phyloP scores from a whole-genome alignment of 192 early-diverging fungal species.

The Gigaspora rosea region DNA sequence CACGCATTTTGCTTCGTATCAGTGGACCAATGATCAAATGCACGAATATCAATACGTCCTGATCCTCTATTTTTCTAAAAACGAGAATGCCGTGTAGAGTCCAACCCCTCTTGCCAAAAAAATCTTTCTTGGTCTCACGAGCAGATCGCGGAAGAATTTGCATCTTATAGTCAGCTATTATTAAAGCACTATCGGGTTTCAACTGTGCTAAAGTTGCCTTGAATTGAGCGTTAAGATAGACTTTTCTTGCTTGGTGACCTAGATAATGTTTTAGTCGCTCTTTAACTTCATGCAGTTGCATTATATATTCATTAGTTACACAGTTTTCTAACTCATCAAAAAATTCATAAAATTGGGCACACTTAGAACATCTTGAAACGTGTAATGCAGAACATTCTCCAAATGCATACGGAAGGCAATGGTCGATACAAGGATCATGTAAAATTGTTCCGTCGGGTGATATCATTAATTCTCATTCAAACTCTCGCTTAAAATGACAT shows the following conservation, averaged over 20 bases:
- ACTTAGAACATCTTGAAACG: neutral
- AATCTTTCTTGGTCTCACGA: neutral
- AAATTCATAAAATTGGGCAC: neutral
- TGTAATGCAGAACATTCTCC: neutral
- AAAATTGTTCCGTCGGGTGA: neutral
- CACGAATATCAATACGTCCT: neutral
- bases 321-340: neutral
- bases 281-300: neutral
- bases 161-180: slow-evolving; percentile 14
- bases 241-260: neutral
- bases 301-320: neutral
- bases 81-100: neutral
- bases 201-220: neutral
- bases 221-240: slow-evolving; percentile 3
- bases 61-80: neutral
- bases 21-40: neutral
- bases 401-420: neutral
- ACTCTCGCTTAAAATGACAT: neutral
- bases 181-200: neutral
- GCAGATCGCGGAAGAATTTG: neutral
- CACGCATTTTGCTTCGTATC: neutral
- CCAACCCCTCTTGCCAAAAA: neutral
- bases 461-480: neutral
- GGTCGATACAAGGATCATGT: neutral
- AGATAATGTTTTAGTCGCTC: slow-evolving; percentile 9